Conservation (phyloP, 2,329 filamentous ascomycete species). For the Fusarium sp. region DNA sequence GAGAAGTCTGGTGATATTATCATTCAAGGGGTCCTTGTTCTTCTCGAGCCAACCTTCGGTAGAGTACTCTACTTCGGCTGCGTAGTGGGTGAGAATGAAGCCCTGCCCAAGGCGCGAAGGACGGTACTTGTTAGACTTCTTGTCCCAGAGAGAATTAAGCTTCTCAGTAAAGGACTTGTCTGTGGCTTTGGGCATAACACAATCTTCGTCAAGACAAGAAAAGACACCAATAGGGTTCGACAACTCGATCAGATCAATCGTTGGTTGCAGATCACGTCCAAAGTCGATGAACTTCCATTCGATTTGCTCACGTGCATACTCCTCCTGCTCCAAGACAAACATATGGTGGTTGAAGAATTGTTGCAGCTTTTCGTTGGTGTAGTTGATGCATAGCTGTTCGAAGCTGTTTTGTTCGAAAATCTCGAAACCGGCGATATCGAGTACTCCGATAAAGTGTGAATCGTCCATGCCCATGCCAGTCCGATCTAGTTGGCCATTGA, state of each 20-base stretch:
- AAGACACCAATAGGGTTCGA: conserved; percentile 99
- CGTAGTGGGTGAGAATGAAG: conserved; percentile 97
- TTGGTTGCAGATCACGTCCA: conserved; percentile 94
- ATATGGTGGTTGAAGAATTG: conserved; percentile 99
- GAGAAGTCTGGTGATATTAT: conserved; percentile 92
- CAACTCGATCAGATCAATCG: conserved; percentile 96
- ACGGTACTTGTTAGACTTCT: conserved; percentile 93
- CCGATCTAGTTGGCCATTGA: conserved; percentile 93
- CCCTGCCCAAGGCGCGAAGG: conserved; percentile 89
- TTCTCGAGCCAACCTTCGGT: conserved; percentile 97
- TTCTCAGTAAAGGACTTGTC: conserved; percentile 98
- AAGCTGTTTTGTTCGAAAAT: conserved; percentile 99
- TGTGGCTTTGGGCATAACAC: conserved; percentile 98
- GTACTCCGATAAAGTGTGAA: conserved; percentile 94
- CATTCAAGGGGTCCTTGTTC: conserved; percentile 98
- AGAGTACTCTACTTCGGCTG: conserved; percentile 96
- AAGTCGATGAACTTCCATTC: conserved; percentile 99
- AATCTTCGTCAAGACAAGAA: conserved; percentile 97
- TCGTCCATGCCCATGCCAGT: conserved; percentile 86
- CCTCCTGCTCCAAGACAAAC: conserved; percentile 98
- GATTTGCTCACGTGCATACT: conserved; percentile 96
- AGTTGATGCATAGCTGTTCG: conserved; percentile 99
- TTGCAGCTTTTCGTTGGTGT: conserved; percentile 98
- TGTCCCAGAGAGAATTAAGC: conserved; percentile 95
- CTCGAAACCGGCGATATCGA: conserved; percentile 99